Base-by-base conservation (phyloP, 805 yeast species). In the Candida xyloterini region DNA sequence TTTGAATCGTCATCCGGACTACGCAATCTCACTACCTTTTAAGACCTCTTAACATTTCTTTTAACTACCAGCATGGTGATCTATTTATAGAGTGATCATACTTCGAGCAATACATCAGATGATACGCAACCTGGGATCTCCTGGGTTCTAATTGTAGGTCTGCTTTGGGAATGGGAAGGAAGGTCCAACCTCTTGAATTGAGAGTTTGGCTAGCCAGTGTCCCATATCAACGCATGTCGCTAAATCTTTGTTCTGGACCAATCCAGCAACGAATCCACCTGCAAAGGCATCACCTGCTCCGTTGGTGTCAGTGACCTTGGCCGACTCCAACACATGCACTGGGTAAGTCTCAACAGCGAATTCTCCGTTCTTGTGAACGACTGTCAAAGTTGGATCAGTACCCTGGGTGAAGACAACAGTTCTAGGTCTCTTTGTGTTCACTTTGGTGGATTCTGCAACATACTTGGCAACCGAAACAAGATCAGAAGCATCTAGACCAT, bases 211-310 rank as follows among this genome's bases (percentile, higher is more conserved):
- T 52, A 95, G 81, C 97, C 98, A 90, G 71, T 91, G 98, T 51
- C 97, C 98, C 65, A 81, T 76, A 54, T 83, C 87, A 47, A 91
- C 74, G 38, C 76, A 57, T 29, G 80, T 71, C 16, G 68, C 68
- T 42, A 88, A 61, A 21, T 74, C 53, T 63, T 84, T 79, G 50
- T 81, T 87, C 65, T 81, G 69, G 41, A 88, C 95, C 51, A 90
- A 69, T 43, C 90, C 93, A 46, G 96, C 95, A 49, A 89, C 67
- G 66, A 91, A 90, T 43, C 98, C 98, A 57, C 93, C 95, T 41
- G 97, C 98, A 61, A 91, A 91, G 10, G 97, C 96, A 63, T 91
- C 97, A 66, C 98, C 98, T 33, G 98, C 98, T 71, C 99, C 99
- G 71, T 91, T 93, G 59, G 98, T 87, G 72, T 93, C 99, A 43